Conservation (phyloP, 495 filamentous ascomycete species). For the Geopyxis carbonaria region DNA sequence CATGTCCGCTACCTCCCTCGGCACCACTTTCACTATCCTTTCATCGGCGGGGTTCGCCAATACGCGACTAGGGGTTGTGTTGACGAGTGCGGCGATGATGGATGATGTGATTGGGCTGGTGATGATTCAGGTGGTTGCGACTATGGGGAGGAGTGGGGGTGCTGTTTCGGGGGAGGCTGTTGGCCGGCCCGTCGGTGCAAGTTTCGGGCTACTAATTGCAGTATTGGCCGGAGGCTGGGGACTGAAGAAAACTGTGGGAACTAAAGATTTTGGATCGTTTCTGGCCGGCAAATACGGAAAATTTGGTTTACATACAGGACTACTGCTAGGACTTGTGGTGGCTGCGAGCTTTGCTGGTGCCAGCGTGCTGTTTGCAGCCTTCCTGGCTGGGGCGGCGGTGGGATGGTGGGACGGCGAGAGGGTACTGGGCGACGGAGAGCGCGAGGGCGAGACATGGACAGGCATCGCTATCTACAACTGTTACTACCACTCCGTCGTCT, state of each 20-base stretch:
- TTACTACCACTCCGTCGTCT: conserved; percentile 37
- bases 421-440: neutral
- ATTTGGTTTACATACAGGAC: conserved; percentile 28
- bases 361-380: conserved; percentile 42
- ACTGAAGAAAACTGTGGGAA: conserved; percentile 5
- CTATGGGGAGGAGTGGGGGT: conserved; percentile 26
- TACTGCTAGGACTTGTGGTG: conserved; percentile 34
- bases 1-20: conserved; percentile 57
- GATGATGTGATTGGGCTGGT: conserved; percentile 73
- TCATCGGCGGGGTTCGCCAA: conserved; percentile 31
- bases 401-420: conserved; percentile 35
- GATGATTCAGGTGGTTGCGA: conserved; percentile 46
- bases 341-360: conserved; percentile 39
- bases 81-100: conserved; percentile 59
- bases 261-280: too few relatives aligned
- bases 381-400: conserved; percentile 36
- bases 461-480: conserved; percentile 34
- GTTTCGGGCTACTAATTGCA: conserved; percentile 18
- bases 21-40: conserved; percentile 64
- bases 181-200: conserved; percentile 22
- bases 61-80: conserved; percentile 51
- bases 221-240: conserved; percentile 13
- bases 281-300: conserved; percentile 19
- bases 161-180: conserved; percentile 9
- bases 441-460: conserved; percentile 5